Evolutionary conservation across 176 grass and related monocot species (phyloP), one percentile per base, ranked within the genome.

Genomic region (Eremochloa ophiuroides): DNA sequence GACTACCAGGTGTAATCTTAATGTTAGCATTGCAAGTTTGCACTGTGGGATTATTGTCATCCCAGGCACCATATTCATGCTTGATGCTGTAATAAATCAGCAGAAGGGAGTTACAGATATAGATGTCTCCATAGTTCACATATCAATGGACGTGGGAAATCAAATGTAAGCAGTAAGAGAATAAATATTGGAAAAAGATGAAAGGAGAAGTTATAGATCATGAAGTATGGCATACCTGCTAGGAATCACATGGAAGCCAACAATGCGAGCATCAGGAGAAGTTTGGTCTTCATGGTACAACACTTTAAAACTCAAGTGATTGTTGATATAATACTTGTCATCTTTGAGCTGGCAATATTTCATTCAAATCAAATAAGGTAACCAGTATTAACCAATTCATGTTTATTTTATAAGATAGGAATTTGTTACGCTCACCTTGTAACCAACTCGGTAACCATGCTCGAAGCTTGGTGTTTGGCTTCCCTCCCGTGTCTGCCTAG

Each of bases 211-310:
- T 81, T 40, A 40, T 16, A 74, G 42, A 79, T 75, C 22, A 68
- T 29, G 75, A 62, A 58, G 43, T 56, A 69, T 33, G 39, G 13
- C 30, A 80, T 71, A 93, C 92, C 92, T 94, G 87, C 92, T 94
- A 73, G 92, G 92, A 83, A 89, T 91, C 58, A 91, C 92, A 83
- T 94, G 89, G 67, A 94, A 94, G 66, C 92, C 92, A 87, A 94
- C 92, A 77, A 94, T 94, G 61, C 92, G 89, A 80, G 87, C 81
- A 73, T 89, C 89, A 8, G 68, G 80, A 61, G 84, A 75, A 38
- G 84, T 86, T 85, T 61, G 37, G 39, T 91, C 92, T 83, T 91
- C 85, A 87, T 94, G 89, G 33, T 83, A 91, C 74, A 91, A 76
- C 58, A 94, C 87, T 89, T 87, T 94, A 81, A 94, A 94, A 85